Evolutionary conservation across 2,329 filamentous ascomycete species (phyloP), one percentile per base, ranked within the genome.

Genomic region (Cladosporium sp.): DNA sequence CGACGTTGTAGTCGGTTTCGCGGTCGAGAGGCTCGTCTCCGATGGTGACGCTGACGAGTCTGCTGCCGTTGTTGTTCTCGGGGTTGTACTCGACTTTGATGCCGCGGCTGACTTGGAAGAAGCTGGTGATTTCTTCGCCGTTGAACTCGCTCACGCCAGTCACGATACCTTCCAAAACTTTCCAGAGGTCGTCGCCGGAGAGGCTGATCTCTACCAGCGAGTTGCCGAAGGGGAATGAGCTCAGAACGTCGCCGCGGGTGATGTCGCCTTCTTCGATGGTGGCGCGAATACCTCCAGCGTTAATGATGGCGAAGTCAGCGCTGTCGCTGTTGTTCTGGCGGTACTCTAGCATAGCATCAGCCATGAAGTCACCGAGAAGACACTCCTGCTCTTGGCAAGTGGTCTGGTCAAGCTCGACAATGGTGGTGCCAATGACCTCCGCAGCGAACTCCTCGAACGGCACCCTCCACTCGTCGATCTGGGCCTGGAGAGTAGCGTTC

Each of bases 161-260:
- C 3, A 89, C 81, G 65, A 85, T 81, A 5, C 87, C 88, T 72
- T 89, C 86, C 34, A 90, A 79, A 5, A 85, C 79, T 49, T 81
- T 78, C 81, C 84, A 86, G 5, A 90, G 73, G 51, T 84, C 80
- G 10, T 82, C 77, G 21, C 88, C 88, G 0, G 78, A 78, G 67
- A 85, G 80, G 0, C 73, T 77, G 18, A 89, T 75, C 70, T 89
- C 85, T 10, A 88, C 86, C 23, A 90, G 80, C 53, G 86, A 80
- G 75, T 90, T 90, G 63, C 85, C 85, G 68, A 90, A 90, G 46
- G 88, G 88, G 76, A 90, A 90, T 0, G 86, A 82, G 0, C 86
- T 89, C 2, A 89, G 78, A 5, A 89, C 84, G 67, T 88, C 83
- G 62, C 87, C 87, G 39, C 86, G 84, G 3, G 87, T 90, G 71